These are phyloP conservation scores for Nemania sp. DNA, from an alignment of 2,329 filamentous ascomycete genomes.

Conservation along the genomic window DNA sequence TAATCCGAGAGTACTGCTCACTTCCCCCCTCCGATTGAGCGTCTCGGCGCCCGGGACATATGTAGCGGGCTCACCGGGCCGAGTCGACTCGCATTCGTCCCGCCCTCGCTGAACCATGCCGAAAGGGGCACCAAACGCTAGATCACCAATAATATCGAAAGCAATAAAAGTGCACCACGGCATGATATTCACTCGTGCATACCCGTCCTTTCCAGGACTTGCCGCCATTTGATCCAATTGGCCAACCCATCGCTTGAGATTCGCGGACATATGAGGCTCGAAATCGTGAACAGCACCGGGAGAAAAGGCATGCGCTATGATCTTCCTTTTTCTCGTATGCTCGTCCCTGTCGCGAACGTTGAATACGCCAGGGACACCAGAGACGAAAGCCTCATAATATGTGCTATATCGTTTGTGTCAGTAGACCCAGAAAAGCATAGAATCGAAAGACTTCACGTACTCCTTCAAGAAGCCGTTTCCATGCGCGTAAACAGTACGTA, in stretches of 20 bases:
- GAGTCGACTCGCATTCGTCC: slow-evolving; percentile 30
- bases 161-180: slow-evolving; percentile 36
- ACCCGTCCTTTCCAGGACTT: slow-evolving; percentile 20
- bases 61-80: slow-evolving; percentile 10
- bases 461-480: slow-evolving; percentile 37
- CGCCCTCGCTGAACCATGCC: slow-evolving; percentile 35
- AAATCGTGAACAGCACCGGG: slow-evolving; percentile 36
- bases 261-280: slow-evolving; percentile 36
- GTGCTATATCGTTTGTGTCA: slow-evolving; percentile 12
- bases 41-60: slow-evolving; percentile 34
- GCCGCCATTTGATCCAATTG: slow-evolving; percentile 24
- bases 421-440: not conserved
- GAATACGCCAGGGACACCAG: slow-evolving; percentile 32
- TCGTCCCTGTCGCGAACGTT: slow-evolving; percentile 30
- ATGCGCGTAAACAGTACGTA: slow-evolving; percentile 34
- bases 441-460: slow-evolving; percentile 12
- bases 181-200: slow-evolving; percentile 30
- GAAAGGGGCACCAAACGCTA: slow-evolving; percentile 34
- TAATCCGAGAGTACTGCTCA: slow-evolving; percentile 27
- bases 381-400: slow-evolving; percentile 35
- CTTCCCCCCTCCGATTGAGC: slow-evolving; percentile 34
- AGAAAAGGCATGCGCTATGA: slow-evolving; percentile 35
- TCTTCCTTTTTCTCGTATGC: slow-evolving; percentile 35
- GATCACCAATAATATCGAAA: slow-evolving; percentile 36
- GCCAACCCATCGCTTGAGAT: slow-evolving; percentile 33